Evolutionary conservation across 1,284 basidiomycete genomes (phyloP), one percentile per base, ranked within the genome.

Genomic region (Tilletia walkeri): DNA sequence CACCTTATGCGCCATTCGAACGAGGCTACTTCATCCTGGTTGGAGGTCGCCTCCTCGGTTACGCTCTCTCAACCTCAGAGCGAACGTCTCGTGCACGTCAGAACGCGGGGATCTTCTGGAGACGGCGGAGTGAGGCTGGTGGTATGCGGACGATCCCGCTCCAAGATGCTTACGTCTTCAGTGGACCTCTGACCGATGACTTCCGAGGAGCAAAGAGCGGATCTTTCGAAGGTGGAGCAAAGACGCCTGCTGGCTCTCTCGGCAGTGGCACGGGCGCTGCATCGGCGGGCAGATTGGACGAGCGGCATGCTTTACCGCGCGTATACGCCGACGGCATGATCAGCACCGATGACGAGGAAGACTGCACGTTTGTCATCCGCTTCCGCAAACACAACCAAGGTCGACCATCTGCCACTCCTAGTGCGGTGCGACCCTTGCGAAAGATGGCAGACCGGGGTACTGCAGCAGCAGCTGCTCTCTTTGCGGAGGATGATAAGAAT

Each of bases 351-450:
- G 76, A 78, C n/a, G 78, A 82, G 65, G 80, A 81, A 61, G 82
- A 83, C 49, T 83, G 82, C 70, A 81, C 81, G 4, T 80, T 83
- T 71, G 81, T 82, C 48, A 73, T 83, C 34, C 78, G 81, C 0
- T 81, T 80, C 65, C 72, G 77, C 12, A 78, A 74, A 36, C 80
- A 75, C 16, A 14, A 9, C 39, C 59, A 63, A 16, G 59, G 39
- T 14, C 59, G 59, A 16, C 59, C 59, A 4, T 38, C 59, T 1
- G 41, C 65, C n/a, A 47, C 41, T 0, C 65, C 65, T 5, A 16
- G 24, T 14, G 45, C 65, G 34, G 47, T 66, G 5, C 45, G 41
- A 18, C 45, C 45, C 45, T 41, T 66, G 45, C 41, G 65, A 18
- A 49, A 34, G 45, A 45, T 47, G 20, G 41, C 65, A 4, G 41